These are phyloP conservation scores for Microbotryomycetes sp. DNA, from an alignment of 1,284 basidiomycete species.

Conservation along the genomic window DNA sequence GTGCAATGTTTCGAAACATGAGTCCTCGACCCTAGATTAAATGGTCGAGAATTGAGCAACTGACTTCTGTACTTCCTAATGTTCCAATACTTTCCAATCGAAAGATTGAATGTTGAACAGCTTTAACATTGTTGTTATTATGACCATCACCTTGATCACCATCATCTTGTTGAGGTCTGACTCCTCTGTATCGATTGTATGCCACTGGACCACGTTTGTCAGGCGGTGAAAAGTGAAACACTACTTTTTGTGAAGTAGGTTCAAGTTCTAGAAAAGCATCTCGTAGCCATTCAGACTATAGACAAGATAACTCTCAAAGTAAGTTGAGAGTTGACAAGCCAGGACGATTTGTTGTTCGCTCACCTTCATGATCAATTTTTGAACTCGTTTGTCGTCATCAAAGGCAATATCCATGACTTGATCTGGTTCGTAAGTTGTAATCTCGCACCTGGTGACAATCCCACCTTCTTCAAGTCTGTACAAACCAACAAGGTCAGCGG, in stretches of 20 bases:
- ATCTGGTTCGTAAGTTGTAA: slow-evolving; percentile 78
- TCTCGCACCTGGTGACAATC: slow-evolving; percentile 80
- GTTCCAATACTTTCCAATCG: slow-evolving; percentile 69
- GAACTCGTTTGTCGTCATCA: slow-evolving; percentile 59
- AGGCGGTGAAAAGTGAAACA: slow-evolving; percentile 55
- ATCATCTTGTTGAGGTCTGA: slow-evolving; percentile 17
- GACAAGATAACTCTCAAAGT: slow-evolving; percentile 12
- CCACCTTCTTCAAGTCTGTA: slow-evolving; percentile 74
- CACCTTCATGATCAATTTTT: slow-evolving; percentile 82
- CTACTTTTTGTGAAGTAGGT: slow-evolving; percentile 70
- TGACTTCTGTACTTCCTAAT: slow-evolving; percentile 74
- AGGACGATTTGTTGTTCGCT: slow-evolving; percentile 16
- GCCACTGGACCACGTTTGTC: slow-evolving; percentile 1
- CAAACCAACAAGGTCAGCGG: not conserved
- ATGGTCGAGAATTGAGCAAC: slow-evolving; percentile 18
- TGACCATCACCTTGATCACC: slow-evolving; percentile 14
- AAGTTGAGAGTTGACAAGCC: not conserved
- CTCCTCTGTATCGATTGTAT: slow-evolving; percentile 12
- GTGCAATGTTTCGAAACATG: not conserved
- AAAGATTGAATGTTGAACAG: slow-evolving; percentile 58
- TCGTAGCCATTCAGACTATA: slow-evolving; percentile 78
- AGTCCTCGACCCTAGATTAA: not conserved
- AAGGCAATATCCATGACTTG: slow-evolving; percentile 72
- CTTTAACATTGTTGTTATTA: too few species aligned
- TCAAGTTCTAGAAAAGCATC: slow-evolving; percentile 87